These are phyloP conservation scores for Pleurotus ostreatus DNA, from an alignment of 768 basidiomycete genomes.

Conservation along the genomic window DNA sequence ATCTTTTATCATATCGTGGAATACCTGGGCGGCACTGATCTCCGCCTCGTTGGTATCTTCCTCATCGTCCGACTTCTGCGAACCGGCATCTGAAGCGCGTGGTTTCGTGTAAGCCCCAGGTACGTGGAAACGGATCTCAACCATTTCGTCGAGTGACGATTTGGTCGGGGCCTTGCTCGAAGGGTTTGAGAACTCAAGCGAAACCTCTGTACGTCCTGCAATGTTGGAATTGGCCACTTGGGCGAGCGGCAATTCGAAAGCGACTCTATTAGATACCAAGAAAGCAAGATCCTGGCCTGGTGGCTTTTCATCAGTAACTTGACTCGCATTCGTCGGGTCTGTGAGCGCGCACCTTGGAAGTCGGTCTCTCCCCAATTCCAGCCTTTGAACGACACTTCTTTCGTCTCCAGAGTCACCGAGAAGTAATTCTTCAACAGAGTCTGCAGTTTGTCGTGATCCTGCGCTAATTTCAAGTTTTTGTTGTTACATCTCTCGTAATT, in stretches of 20 bases:
- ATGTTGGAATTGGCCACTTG: conserved; percentile 97
- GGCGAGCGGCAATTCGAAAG: conserved; percentile 85
- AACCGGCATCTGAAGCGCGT: conserved; percentile 67
- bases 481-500: background rate
- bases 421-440: conserved; percentile 84
- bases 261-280: conserved; percentile 78
- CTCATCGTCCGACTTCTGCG: conserved; percentile 69
- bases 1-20: conserved; percentile 96
- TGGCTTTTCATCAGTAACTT: background rate
- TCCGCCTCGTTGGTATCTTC: conserved; percentile 67
- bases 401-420: conserved; percentile 76
- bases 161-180: conserved; percentile 34
- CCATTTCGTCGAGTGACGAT: conserved; percentile 74
- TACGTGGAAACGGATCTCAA: conserved; percentile 95
- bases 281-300: conserved; percentile 91
- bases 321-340: conserved; percentile 5
- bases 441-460: conserved; percentile 91
- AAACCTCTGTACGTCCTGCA: conserved; percentile 96
- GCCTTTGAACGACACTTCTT: conserved; percentile 86
- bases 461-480: conserved; percentile 1
- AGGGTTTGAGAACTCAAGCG: conserved; percentile 81
- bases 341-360: conserved; percentile 69
- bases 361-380: conserved; percentile 99
- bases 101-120: conserved; percentile 72
- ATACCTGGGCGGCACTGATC: conserved; percentile 89